A percentile compares a stretch with the other conserved stretches of the same genome.
Evolutionary conservation across 1,284 basidiomycete species (phyloP).

Genomic region (Waitea zeae): DNA sequence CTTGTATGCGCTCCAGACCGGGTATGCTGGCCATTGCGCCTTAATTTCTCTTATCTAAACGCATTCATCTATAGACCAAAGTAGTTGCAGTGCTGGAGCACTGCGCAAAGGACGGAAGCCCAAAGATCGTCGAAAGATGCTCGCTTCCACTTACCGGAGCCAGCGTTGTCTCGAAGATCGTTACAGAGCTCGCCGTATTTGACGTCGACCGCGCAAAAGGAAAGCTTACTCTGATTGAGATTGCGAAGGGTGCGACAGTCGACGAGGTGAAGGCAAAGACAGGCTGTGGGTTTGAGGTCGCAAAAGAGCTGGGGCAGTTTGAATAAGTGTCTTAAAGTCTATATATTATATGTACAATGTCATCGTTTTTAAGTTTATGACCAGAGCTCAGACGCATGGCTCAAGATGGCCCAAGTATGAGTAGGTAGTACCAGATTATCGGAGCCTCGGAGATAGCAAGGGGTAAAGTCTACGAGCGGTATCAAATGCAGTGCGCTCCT

Average conservation of each 20-base stretch:
- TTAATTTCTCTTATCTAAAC: too few relatives aligned
- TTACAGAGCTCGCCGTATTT: slow-evolving; percentile 89
- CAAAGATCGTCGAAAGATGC: slow-evolving; percentile 78
- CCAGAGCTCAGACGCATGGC: too few relatives aligned
- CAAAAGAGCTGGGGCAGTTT: slow-evolving; percentile 14
- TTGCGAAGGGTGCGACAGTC: slow-evolving; percentile 69
- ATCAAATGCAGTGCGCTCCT: too few relatives aligned
- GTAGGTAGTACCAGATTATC: too few relatives aligned
- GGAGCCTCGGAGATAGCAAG: too few relatives aligned
- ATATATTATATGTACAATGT: too few relatives aligned
- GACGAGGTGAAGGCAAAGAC: slow-evolving; percentile 82
- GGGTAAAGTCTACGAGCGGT: too few relatives aligned
- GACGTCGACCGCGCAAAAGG: slow-evolving; percentile 67
- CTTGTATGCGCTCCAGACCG: slow-evolving; percentile 85
- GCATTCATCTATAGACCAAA: too few relatives aligned
- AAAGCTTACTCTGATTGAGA: slow-evolving; percentile 61
- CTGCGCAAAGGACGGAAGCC: slow-evolving; percentile 74
- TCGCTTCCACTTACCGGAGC: slow-evolving; percentile 79
- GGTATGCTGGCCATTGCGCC: too few relatives aligned
- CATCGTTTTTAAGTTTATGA: too few relatives aligned
- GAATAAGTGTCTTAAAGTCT: too few relatives aligned
- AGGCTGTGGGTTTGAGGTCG: slow-evolving; percentile 56
- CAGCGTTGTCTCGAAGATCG: slow-evolving; percentile 73
- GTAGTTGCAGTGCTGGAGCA: slow-evolving; percentile 85
- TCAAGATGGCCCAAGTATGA: too few relatives aligned